Evolutionary conservation across 2,329 filamentous ascomycete species (phyloP).

Genomic region (Lachnellula cervina): DNA sequence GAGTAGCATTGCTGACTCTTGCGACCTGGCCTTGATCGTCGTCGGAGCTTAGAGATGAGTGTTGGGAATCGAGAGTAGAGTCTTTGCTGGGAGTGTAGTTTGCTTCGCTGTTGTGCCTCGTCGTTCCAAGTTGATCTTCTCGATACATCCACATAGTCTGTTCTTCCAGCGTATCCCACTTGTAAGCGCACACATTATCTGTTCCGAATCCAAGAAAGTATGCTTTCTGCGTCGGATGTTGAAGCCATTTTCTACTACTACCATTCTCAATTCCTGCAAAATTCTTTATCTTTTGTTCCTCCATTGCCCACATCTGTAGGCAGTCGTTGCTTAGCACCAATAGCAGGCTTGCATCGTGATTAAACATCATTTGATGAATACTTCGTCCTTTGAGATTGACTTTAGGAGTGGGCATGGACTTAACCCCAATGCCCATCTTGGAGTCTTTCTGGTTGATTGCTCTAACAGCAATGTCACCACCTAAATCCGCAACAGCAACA

Average conservation of each 20-base stretch:
- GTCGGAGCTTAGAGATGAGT: neutral
- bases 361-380: neutral
- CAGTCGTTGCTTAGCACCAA: neutral
- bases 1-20: neutral
- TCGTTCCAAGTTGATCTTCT: no score
- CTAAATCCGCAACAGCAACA: neutral
- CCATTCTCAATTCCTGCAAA: no score
- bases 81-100: no score
- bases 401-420: neutral
- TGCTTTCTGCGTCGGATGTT: no score
- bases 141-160: no score
- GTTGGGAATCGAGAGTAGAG: neutral
- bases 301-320: neutral
- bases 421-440: neutral
- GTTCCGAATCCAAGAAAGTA: no score
- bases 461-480: conserved; percentile 1
- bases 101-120: no score
- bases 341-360: neutral
- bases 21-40: neutral
- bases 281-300: no score
- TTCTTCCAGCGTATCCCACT: no score
- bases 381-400: neutral
- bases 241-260: no score
- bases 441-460: neutral
- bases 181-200: no score